Evolutionary conservation across 306 rosid species (phyloP).

Genomic region (Fragaria vesca): DNA sequence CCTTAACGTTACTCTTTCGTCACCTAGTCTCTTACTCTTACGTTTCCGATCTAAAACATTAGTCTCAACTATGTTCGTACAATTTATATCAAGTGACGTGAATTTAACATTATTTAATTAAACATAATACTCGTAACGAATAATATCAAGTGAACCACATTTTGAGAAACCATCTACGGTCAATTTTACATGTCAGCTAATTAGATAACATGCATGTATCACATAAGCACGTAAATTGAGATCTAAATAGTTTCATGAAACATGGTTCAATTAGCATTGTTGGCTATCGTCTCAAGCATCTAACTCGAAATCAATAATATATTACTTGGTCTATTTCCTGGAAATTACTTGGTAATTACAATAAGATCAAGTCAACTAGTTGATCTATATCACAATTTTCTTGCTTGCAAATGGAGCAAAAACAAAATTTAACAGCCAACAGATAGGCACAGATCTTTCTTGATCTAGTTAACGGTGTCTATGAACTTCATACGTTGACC

Average conservation of each 20-base stretch:
- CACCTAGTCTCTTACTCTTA: background rate
- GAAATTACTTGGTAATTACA: background rate
- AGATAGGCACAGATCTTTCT: background rate
- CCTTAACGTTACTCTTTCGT: background rate
- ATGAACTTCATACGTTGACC: background rate
- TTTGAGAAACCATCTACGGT: no score
- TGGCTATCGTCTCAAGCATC: background rate
- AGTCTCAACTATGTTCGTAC: background rate
- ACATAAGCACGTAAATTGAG: no score
- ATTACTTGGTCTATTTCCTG: background rate
- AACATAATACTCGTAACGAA: no score
- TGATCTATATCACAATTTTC: background rate
- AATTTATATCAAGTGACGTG: no score
- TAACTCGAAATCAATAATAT: background rate
- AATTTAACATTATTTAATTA: no score
- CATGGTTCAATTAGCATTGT: no score
- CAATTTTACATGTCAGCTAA: no score
- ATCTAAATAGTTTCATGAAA: no score
- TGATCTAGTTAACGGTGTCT: background rate
- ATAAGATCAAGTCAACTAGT: background rate
- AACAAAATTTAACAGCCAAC: background rate
- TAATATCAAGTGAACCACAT: no score
- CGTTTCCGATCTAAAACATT: background rate
- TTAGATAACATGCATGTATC: no score
- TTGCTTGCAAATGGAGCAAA: background rate